Evolutionary conservation across 805 yeast genomes (phyloP).

Genomic region (Lipomyces mesembrius): DNA sequence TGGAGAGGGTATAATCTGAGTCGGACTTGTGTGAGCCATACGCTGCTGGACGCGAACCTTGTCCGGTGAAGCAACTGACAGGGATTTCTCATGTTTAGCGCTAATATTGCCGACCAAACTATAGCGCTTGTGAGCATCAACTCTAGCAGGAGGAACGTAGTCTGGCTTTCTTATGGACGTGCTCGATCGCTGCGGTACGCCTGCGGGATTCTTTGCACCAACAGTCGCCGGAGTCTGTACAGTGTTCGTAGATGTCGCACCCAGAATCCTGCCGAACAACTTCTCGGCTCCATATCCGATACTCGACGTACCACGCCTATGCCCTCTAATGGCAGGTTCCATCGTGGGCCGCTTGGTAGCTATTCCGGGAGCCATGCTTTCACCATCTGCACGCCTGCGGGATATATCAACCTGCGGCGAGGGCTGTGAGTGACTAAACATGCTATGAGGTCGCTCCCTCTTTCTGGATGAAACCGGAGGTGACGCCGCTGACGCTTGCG

Average conservation of each 20-base stretch:
- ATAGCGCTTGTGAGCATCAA: slow-evolving; percentile 10
- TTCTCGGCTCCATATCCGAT: slow-evolving; percentile 34
- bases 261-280: slow-evolving; percentile 27
- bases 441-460: slow-evolving; percentile 32
- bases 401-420: background rate
- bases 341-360: slow-evolving; percentile 2
- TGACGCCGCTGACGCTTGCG: background rate
- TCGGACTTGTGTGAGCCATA: background rate
- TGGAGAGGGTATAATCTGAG: background rate
- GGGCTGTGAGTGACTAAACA: slow-evolving; percentile 15
- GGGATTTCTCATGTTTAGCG: slow-evolving; percentile 4
- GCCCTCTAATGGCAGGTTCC: slow-evolving; percentile 13
- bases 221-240: slow-evolving; percentile 7
- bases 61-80: slow-evolving; percentile 2
- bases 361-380: slow-evolving; percentile 11
- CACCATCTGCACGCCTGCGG: background rate
- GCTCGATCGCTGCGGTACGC: slow-evolving; percentile 7
- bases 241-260: slow-evolving; percentile 4
- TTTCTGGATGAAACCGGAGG: slow-evolving; percentile 4
- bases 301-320: slow-evolving; percentile 33
- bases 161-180: slow-evolving; percentile 11
- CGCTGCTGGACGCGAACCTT: slow-evolving; percentile 5
- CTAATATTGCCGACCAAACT: background rate
- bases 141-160: background rate
- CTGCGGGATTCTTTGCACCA: background rate